These are phyloP conservation scores for Urtica urens DNA, from an alignment of 306 rosid genomes.

Conservation along the genomic window DNA sequence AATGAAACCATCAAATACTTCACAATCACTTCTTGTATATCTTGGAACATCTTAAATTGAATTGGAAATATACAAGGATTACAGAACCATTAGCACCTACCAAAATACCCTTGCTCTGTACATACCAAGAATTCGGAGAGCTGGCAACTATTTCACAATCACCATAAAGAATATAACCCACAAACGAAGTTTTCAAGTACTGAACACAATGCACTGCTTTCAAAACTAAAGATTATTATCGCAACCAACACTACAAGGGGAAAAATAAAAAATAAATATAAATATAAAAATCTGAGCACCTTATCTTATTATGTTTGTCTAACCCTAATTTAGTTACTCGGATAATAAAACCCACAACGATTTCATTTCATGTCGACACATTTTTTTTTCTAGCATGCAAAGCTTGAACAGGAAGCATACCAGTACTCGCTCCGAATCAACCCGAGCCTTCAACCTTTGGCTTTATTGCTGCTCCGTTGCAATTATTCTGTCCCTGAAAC, in stretches of 20 bases:
- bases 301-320: neutral
- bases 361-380: conserved; percentile 35
- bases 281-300: too few species aligned
- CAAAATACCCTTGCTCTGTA: too few species aligned
- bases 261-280: neutral
- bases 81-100: too few species aligned
- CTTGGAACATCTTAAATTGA: too few species aligned
- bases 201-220: neutral
- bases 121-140: too few species aligned
- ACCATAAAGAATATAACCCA: too few species aligned
- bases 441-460: conserved; percentile 13
- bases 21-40: too few species aligned
- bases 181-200: neutral
- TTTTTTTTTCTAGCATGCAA: conserved; percentile 18
- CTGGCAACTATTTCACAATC: too few species aligned
- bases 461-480: conserved; percentile 8
- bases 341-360: conserved; percentile 24
- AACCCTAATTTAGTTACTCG: neutral
- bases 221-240: too few species aligned
- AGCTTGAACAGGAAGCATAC: conserved; percentile 13
- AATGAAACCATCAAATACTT: too few species aligned
- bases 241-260: neutral
- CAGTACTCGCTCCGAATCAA: conserved; percentile 6
- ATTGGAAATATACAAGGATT: too few species aligned
- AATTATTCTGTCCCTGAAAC: conserved; percentile 31